Evolutionary conservation across 441 rosid genomes (phyloP), one percentile per base, ranked within the genome.

Genomic region (Populus trichocarpa): DNA sequence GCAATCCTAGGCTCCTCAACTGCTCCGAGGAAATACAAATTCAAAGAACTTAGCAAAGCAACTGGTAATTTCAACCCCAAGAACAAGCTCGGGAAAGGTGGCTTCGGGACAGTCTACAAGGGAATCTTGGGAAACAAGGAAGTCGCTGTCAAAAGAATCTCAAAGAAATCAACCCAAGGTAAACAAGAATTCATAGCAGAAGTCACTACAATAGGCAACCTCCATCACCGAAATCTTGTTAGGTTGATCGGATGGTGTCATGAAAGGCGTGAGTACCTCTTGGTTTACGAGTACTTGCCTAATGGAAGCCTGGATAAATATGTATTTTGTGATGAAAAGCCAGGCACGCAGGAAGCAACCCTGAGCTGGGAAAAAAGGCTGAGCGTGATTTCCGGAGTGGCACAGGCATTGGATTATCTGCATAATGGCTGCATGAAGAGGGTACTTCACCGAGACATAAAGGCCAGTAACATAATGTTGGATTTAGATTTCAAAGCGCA

Each of bases 231-330:
- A 71, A 89, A 93, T 57, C 84, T 91, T 0, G 97, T 91, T 50
- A 91, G 85, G 82, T 72, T 91, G 70, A 86, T 90, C 50, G 94
- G 94, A 53, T 91, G 96, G 96, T 91, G 93, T 76, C 87, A 90
- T 22, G 86, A 93, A 79, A 84, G 77, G 14, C 66, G 68, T 0
- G 90, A 90, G 75, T 82, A 79, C 79, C 90, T 93, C 68, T 84
- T 93, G 0, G 89, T 90, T 5, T 93, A 91, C 53, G 93, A 93
- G 76, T 90, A 77, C 74, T 80, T 93, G 90, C 91, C 91, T 0
- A 89, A 89, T 11, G 89, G 94, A 25, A 89, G 97, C 83, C 85
- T 93, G 8, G 97, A 93, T 68, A 89, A 70, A 42, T 84, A 75
- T 70, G 81, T 93, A 66, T 90, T 83, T 79, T 11, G 72, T 0